Percentiles rank a stretch among this genome's conserved stretches.
These are phyloP conservation scores for Capsella rubella DNA, from an alignment of 441 rosid genomes.

Conservation along the genomic window DNA sequence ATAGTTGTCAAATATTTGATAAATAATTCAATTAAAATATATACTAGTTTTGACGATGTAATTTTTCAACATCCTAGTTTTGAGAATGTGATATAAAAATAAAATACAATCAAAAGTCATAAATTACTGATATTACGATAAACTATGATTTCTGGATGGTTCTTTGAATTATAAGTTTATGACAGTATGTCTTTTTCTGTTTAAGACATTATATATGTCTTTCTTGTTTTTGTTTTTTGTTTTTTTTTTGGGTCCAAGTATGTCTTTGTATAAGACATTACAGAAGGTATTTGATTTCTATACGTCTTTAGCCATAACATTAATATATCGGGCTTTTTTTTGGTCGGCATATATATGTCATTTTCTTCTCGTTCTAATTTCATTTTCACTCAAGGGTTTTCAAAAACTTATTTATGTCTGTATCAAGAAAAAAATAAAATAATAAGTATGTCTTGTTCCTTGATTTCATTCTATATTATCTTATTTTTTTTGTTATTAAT, in stretches of 20 bases:
- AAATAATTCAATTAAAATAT: not conserved
- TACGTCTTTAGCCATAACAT: constrained; percentile 12
- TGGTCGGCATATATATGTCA: constrained; percentile 8
- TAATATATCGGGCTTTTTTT: not conserved
- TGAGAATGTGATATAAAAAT: not conserved
- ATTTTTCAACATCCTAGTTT: not conserved
- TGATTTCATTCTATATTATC: too few species aligned
- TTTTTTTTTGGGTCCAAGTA: too few species aligned
- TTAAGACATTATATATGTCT: not conserved
- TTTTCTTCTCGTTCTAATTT: not conserved
- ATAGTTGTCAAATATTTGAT: not conserved
- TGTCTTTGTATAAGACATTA: not conserved
- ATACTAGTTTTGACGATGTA: not conserved
- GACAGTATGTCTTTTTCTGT: not conserved
- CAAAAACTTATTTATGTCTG: not conserved
- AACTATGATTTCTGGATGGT: not conserved
- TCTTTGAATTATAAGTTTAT: not conserved
- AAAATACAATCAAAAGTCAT: not conserved
- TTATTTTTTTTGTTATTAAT: too few species aligned
- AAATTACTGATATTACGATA: not conserved
- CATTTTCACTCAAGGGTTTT: not conserved
- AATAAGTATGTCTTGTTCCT: too few species aligned
- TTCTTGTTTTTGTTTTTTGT: too few species aligned
- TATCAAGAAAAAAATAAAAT: too few species aligned
- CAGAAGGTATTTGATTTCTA: constrained; percentile 5